Evolutionary conservation across 257 asterid genomes (phyloP).

Genomic region (Solanum dulcamara): DNA sequence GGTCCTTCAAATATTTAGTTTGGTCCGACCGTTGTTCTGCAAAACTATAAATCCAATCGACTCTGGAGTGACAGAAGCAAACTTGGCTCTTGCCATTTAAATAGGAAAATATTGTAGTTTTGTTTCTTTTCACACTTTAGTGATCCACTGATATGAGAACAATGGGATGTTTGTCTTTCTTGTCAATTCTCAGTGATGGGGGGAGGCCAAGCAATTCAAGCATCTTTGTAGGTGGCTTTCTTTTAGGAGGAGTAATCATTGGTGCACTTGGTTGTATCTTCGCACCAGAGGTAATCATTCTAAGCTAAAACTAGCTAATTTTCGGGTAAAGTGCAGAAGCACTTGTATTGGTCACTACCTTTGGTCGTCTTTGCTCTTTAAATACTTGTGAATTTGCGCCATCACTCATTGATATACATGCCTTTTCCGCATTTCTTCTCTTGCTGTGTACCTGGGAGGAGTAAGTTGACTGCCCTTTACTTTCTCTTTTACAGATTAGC

Average conservation of each 20-base stretch:
- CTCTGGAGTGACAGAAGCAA: neutral
- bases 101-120: neutral
- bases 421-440: neutral
- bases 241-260: conserved; percentile 31
- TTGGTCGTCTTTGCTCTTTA: neutral
- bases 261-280: conserved; percentile 38
- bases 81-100: neutral
- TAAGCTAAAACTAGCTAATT: neutral
- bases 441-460: neutral
- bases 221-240: conserved; percentile 32
- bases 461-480: neutral
- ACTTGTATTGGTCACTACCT: neutral
- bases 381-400: neutral
- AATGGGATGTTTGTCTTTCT: neutral
- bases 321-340: neutral
- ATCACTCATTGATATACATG: neutral
- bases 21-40: neutral
- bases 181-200: conserved; percentile 28
- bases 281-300: conserved; percentile 32
- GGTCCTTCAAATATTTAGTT: neutral
- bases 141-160: neutral
- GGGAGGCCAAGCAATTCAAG: conserved; percentile 20
- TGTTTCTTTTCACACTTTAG: neutral
- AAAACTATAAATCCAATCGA: neutral
- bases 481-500: conserved; percentile 26